Percentiles rank a stretch among this genome's conserved stretches.
Evolutionary conservation across 805 yeast species (phyloP).

Genomic region (Grigorovia humatica): DNA sequence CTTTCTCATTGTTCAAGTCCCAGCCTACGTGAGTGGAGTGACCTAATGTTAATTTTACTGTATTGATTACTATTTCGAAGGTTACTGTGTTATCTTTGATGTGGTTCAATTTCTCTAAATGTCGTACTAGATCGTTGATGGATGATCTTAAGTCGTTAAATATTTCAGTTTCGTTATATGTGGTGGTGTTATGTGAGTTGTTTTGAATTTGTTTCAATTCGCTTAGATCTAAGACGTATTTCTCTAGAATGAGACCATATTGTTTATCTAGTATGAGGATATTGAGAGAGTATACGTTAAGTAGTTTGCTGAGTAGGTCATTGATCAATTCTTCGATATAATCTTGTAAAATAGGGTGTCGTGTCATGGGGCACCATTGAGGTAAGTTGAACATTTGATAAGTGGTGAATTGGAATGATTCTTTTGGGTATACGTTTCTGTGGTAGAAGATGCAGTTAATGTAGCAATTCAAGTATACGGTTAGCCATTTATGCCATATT

Average conservation of each 20-base stretch:
- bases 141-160: conserved; percentile 27
- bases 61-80: conserved; percentile 22
- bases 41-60: conserved; percentile 21
- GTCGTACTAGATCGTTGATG: conserved; percentile 19
- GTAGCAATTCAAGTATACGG: conserved; percentile 29
- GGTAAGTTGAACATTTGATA: conserved; percentile 35
- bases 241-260: conserved; percentile 17
- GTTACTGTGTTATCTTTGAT: conserved; percentile 20
- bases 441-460: conserved; percentile 29
- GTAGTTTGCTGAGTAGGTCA: conserved; percentile 19
- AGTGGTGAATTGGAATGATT: conserved; percentile 28
- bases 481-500: conserved; percentile 21
- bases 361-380: conserved; percentile 31
- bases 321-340: conserved; percentile 30
- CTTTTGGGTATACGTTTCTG: conserved; percentile 30
- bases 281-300: conserved; percentile 15
- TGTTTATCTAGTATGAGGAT: conserved; percentile 17
- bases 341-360: conserved; percentile 37
- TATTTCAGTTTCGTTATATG: conserved; percentile 17
- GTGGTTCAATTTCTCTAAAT: conserved; percentile 16
- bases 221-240: conserved; percentile 24
- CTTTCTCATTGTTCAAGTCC: conserved; percentile 8
- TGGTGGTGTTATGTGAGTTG: not conserved
- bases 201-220: conserved; percentile 18
- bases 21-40: conserved; percentile 7